A percentile compares a stretch with the other conserved stretches of the same genome.
Conservation (phyloP, 306 rosid species). For the Ammopiptanthus mongolicus region DNA sequence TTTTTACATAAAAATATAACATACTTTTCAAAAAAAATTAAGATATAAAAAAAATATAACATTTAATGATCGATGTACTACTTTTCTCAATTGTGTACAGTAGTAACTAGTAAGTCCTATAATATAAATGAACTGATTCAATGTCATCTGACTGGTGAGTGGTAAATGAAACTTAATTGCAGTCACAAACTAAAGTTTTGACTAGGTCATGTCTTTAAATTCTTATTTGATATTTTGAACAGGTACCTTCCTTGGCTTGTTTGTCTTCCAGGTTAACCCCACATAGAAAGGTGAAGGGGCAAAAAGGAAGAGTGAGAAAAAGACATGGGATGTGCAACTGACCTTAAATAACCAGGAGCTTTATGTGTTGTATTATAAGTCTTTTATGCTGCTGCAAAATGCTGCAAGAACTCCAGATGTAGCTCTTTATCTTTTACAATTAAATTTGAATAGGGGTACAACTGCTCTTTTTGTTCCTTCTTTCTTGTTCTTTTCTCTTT, state of each 20-base stretch:
- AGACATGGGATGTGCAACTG: conserved; percentile 16
- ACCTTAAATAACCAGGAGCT: conserved; percentile 12
- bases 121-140: conserved; percentile 13
- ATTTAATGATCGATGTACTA: neutral
- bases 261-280: conserved; percentile 23
- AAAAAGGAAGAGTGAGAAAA: conserved; percentile 26
- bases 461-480: conserved; percentile 39
- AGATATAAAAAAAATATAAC: neutral
- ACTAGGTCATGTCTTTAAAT: neutral
- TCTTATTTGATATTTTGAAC: conserved; percentile 17
- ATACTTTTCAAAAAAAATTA: neutral
- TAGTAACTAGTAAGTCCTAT: neutral
- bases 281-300: conserved; percentile 14
- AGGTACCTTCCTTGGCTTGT: conserved; percentile 35
- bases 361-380: neutral
- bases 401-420: conserved; percentile 27
- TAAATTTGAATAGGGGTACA: conserved; percentile 13
- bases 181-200: conserved; percentile 6
- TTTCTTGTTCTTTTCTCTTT: conserved; percentile 46
- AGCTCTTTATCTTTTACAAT: conserved; percentile 22
- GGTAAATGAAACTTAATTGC: conserved; percentile 29
- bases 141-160: conserved; percentile 22
- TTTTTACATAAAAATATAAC: neutral
- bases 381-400: conserved; percentile 28
- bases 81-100: neutral